Evolutionary conservation across 208 protist genomes (phyloP).

Genomic region (Trichomonas vaginalis): DNA sequence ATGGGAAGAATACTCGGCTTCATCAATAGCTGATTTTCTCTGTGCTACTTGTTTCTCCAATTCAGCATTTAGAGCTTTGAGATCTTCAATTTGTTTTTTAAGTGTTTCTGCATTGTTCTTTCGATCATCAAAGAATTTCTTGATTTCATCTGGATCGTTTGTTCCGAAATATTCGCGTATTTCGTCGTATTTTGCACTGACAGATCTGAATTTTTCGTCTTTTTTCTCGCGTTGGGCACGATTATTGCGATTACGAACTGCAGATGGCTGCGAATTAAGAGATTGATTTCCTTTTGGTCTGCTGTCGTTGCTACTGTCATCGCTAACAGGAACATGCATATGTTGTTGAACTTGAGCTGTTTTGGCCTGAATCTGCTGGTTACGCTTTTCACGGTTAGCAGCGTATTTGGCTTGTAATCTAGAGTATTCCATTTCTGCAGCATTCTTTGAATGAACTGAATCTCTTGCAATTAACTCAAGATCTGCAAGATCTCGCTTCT

Average conservation of each 20-base stretch:
- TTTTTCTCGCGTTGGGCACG: not conserved
- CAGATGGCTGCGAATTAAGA: not conserved
- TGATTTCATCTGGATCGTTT: not conserved
- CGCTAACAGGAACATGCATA: not conserved
- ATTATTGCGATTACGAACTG: not conserved
- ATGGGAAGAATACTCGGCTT: not conserved
- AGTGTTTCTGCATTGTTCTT: not conserved
- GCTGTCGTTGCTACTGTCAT: not conserved
- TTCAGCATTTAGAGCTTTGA: not conserved
- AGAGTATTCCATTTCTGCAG: not conserved
- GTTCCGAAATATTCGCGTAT: not conserved
- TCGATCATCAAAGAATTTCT: not conserved
- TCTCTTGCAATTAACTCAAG: not conserved
- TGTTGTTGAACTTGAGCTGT: not conserved
- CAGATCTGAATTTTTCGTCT: not conserved
- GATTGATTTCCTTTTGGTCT: not conserved
- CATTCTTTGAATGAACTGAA: not conserved
- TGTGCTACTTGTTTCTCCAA: not conserved
- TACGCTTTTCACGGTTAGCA: not conserved
- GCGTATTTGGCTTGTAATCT: not conserved
- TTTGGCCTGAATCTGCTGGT: not conserved
- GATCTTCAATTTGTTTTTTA: not conserved
- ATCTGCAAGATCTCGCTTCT: not conserved
- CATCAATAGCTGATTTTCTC: not conserved
- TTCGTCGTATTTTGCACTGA: not conserved